Percentiles rank a stretch among this genome's conserved stretches.
Evolutionary conservation across 345 rosid species (phyloP).

Genomic region (Gossypium stocksii): DNA sequence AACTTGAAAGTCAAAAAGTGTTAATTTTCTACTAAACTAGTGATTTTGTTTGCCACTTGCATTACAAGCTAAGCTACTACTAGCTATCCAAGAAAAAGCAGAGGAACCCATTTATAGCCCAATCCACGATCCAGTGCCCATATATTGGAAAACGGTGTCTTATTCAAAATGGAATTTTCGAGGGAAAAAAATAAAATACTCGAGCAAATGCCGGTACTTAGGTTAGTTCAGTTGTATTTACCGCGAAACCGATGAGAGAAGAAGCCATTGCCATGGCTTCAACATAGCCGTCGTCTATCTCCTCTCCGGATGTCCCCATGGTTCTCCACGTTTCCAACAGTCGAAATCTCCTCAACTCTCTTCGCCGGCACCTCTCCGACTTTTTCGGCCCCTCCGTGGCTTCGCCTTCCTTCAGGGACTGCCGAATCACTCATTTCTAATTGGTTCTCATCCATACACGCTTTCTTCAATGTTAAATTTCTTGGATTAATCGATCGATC

Average conservation of each 20-base stretch:
- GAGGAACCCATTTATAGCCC: neutral
- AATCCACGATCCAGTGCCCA: no score
- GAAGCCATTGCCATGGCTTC: constrained; percentile 42
- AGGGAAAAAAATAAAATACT: no score
- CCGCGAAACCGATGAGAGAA: neutral
- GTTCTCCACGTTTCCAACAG: constrained; percentile 70
- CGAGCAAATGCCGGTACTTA: no score
- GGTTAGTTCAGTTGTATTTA: no score
- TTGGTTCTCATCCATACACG: neutral
- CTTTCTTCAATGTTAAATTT: neutral
- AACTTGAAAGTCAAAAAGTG: no score
- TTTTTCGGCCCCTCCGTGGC: constrained; percentile 52
- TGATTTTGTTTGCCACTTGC: no score
- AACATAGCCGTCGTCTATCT: constrained; percentile 40
- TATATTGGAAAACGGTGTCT: no score
- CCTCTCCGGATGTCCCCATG: constrained; percentile 62
- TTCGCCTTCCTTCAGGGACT: constrained; percentile 69
- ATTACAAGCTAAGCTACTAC: no score
- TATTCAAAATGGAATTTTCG: no score
- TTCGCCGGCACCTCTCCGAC: constrained; percentile 45
- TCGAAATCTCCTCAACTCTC: constrained; percentile 48
- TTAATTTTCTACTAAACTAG: no score
- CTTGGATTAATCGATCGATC: neutral
- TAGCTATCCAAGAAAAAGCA: no score
- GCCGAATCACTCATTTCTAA: neutral